Evolutionary conservation across 2,329 filamentous ascomycete species (phyloP).

Genomic region (Dothistroma septosporum): DNA sequence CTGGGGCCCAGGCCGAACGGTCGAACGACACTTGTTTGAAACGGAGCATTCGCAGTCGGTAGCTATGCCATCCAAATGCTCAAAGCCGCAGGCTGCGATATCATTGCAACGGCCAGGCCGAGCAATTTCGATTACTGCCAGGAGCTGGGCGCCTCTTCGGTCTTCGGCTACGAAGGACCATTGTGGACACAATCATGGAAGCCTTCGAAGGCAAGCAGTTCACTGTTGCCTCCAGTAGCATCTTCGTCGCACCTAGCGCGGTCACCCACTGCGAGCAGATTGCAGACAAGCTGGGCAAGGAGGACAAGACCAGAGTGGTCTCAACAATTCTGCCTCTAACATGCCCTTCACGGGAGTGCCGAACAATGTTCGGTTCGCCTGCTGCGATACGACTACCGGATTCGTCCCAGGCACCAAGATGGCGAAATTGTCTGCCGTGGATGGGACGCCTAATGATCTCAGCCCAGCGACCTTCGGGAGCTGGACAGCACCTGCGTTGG

Average conservation of each 20-base stretch:
- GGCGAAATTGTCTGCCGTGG: conserved; percentile 30
- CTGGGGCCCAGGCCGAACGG: conserved; percentile 23
- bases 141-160: conserved; percentile 42
- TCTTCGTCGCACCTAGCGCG: conserved; percentile 8
- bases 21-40: conserved; percentile 47
- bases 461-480: conserved; percentile 35
- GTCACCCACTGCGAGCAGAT: conserved; percentile 8
- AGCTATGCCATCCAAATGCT: conserved; percentile 47
- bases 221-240: conserved; percentile 31
- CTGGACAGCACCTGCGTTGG: conserved; percentile 38
- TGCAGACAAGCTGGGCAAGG: conserved; percentile 4
- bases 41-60: conserved; percentile 49
- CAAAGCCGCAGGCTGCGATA: conserved; percentile 42
- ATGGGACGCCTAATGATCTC: conserved; percentile 21
- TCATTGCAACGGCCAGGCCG: conserved; percentile 43
- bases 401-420: conserved; percentile 7
- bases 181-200: conserved; percentile 32
- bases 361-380: conserved; percentile 8
- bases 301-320: conserved; percentile 7
- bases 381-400: conserved; percentile 4
- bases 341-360: conserved; percentile 9
- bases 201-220: conserved; percentile 28
- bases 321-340: conserved; percentile 16
- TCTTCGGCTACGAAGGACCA: conserved; percentile 45
- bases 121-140: conserved; percentile 45